These are phyloP conservation scores for Pseudogymnoascus sp. DNA, from an alignment of 2,329 filamentous ascomycete genomes.

Conservation along the genomic window DNA sequence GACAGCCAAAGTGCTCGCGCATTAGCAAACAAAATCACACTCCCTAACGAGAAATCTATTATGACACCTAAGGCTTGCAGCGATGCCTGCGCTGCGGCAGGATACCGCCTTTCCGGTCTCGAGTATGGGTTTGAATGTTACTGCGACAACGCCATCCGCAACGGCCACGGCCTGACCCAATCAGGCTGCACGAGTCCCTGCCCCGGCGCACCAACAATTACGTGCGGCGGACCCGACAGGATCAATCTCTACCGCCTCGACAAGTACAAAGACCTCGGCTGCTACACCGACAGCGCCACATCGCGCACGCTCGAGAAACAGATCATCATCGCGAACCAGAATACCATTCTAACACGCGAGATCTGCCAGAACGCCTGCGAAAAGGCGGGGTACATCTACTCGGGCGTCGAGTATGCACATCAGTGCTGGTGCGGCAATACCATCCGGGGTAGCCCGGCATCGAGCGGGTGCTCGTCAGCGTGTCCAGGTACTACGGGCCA, in stretches of 20 bases:
- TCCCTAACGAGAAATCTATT: background rate
- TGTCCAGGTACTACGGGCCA: background rate
- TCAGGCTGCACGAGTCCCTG: constrained; percentile 13
- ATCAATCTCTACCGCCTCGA: constrained; percentile 12
- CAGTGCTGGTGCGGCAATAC: constrained; percentile 1
- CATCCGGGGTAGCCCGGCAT: background rate
- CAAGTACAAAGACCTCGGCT: background rate
- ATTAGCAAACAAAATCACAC: background rate
- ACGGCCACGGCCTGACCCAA: background rate
- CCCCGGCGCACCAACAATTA: constrained; percentile 9
- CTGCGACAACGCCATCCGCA: background rate
- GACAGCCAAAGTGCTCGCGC: background rate
- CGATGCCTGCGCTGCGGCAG: background rate
- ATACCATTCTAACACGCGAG: constrained; percentile 1
- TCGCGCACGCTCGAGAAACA: background rate
- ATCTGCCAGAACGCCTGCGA: background rate
- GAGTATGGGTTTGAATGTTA: background rate
- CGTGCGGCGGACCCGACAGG: constrained; percentile 12
- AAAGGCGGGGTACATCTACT: background rate
- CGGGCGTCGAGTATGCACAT: constrained; percentile 3
- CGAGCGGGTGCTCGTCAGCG: background rate
- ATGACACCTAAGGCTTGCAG: constrained; percentile 11
- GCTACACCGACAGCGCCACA: background rate
- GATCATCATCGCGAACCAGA: constrained; percentile 4
- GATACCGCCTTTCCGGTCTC: background rate